Evolutionary conservation across 2,329 filamentous ascomycete genomes (phyloP), one percentile per base, ranked within the genome.

Genomic region (Microascus cirrosus): DNA sequence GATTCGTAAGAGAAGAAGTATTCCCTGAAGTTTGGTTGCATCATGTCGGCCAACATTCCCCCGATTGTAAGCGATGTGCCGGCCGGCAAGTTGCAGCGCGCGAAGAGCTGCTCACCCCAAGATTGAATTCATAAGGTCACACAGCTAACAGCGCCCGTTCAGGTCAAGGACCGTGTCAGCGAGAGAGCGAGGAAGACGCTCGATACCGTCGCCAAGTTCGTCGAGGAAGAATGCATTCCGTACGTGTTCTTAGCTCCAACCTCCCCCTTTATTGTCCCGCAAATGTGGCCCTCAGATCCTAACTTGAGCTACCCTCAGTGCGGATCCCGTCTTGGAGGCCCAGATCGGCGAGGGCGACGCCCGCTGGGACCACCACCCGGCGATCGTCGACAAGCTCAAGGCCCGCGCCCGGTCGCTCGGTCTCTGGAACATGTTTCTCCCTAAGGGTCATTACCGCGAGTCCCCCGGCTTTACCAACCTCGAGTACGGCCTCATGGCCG

Each of bases 361-460:
- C 61, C 84, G 93, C 77, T 97, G 93, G 87, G 81, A 87, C 63
- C 74, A 78, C 45, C 88, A 95, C 70, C 93, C 94, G 1, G 70
- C 79, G 50, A 80, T 97, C 65, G 82, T 99, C 61, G 94, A 99
- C 64, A 86, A 94, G 58, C 81, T 99, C 65, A 97, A 97, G 81
- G 77, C 74, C 63, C 89, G 91, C 71, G 94, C 93, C 52, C 82
- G 80, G 68, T 80, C 87, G 65, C 81, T 96, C 28, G 94, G 93
- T 1, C 79, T 99, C 53, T 99, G 94, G 94, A 99, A 99, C 75
- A 88, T 99, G 86, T 99, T 99, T 79, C 74, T 99, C 64, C 90
- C 94, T 63, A 93, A 89, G 77, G 91, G 86, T 66, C 92, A 96
- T 75, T 97, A 96, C 80, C 90, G 87, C 71, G 90, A 96, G 76